phyloP scores from a whole-genome alignment of 768 basidiomycete species.

The Sistotremastrum suecicum region DNA sequence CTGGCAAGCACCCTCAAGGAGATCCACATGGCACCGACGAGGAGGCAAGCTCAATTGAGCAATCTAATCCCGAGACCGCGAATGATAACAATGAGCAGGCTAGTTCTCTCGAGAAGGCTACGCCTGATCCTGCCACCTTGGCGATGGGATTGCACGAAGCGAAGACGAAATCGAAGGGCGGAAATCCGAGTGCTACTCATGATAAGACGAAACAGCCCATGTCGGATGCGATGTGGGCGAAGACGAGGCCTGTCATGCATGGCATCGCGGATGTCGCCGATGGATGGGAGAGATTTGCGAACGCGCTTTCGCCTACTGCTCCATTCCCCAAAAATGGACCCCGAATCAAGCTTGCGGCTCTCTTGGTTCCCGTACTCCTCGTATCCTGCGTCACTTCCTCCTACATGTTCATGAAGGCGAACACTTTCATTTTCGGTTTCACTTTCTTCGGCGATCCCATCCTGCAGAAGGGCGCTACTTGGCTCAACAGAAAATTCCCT shows the following conservation, averaged over 20 bases:
- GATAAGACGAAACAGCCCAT: conserved; percentile 19
- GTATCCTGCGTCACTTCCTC: conserved; percentile 17
- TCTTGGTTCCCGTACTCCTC: conserved; percentile 17
- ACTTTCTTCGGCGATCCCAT: conserved; percentile 28
- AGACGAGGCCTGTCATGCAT: conserved; percentile 21
- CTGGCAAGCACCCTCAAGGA: conserved; percentile 12
- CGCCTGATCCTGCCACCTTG: conserved; percentile 18
- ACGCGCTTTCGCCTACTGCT: conserved; percentile 23
- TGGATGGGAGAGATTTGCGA: conserved; percentile 27
- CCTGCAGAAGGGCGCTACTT: conserved; percentile 13
- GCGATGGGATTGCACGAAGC: conserved; percentile 15
- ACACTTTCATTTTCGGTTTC: conserved; percentile 20
- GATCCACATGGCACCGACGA: conserved; percentile 13
- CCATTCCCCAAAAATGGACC: conserved; percentile 19
- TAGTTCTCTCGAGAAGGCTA: conserved; percentile 8
- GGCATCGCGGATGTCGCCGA: conserved; percentile 21
- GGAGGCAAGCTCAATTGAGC: not conserved
- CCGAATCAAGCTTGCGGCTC: conserved; percentile 17
- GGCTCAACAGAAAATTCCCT: conserved; percentile 20
- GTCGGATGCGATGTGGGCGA: conserved; percentile 18
- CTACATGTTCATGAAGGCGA: conserved; percentile 16
- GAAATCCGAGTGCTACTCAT: conserved; percentile 8
- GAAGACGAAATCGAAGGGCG: conserved; percentile 14
- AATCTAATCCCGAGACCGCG: not conserved
- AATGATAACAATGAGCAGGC: not conserved